These are phyloP conservation scores for Zoysia matrella DNA, from an alignment of 202 grass and related monocot genomes.

Conservation along the genomic window DNA sequence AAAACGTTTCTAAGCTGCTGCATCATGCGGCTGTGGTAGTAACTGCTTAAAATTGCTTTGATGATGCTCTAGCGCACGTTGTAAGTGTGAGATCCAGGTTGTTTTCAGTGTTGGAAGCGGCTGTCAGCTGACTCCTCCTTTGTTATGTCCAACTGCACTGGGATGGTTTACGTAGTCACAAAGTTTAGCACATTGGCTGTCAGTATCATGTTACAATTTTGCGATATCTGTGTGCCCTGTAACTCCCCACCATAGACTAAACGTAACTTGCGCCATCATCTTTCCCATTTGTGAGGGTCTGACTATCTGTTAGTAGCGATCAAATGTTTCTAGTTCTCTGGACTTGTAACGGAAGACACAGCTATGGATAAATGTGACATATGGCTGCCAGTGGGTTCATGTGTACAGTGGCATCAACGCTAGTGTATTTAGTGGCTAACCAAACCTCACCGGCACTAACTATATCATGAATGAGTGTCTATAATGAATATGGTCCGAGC, in stretches of 20 bases:
- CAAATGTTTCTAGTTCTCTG: conserved; percentile 25
- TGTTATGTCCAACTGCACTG: background rate
- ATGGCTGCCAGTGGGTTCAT: background rate
- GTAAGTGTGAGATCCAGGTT: background rate
- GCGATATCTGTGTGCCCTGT: background rate
- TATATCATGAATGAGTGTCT: background rate
- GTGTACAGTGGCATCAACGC: background rate
- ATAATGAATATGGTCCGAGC: background rate
- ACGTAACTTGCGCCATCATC: background rate
- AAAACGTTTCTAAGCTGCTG: conserved; percentile 22
- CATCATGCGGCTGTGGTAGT: background rate
- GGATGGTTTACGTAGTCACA: background rate
- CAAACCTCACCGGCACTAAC: background rate
- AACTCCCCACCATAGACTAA: background rate
- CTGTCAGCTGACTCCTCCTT: background rate
- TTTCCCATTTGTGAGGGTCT: background rate
- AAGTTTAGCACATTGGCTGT: background rate
- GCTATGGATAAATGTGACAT: conserved; percentile 1
- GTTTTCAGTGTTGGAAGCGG: background rate
- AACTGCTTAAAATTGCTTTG: background rate
- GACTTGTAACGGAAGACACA: conserved; percentile 3
- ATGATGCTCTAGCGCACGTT: background rate
- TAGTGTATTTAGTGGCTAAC: background rate
- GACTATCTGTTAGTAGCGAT: background rate
- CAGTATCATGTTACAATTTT: background rate